A percentile compares a stretch with the other conserved stretches of the same genome.
These are phyloP conservation scores for Bipolaris gigantea DNA, from an alignment of 2,329 filamentous ascomycete species.

Conservation along the genomic window DNA sequence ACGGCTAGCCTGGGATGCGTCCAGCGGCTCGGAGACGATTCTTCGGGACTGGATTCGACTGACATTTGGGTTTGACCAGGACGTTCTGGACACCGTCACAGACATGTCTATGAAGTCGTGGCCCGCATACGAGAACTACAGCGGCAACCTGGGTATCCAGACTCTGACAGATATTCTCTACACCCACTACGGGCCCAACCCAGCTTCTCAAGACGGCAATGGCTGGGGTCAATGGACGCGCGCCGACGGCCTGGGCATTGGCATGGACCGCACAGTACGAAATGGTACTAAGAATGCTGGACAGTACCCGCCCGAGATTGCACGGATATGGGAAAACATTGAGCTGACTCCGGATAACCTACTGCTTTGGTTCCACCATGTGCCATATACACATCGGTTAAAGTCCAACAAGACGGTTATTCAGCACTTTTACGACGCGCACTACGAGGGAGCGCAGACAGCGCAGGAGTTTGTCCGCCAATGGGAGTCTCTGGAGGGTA, in stretches of 20 bases:
- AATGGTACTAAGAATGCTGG: conserved; percentile 69
- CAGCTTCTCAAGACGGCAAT: conserved; percentile 67
- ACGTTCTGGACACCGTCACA: conserved; percentile 62
- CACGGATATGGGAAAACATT: conserved; percentile 60
- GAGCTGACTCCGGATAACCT: conserved; percentile 68
- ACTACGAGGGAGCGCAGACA: conserved; percentile 61
- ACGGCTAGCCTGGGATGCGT: conserved; percentile 66
- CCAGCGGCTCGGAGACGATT: conserved; percentile 52
- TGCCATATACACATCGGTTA: conserved; percentile 65
- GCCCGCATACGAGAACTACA: conserved; percentile 72
- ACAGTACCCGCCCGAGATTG: conserved; percentile 66
- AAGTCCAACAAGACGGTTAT: conserved; percentile 68
- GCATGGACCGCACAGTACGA: conserved; percentile 70
- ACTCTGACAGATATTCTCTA: conserved; percentile 69
- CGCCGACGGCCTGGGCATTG: conserved; percentile 61
- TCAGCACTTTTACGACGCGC: conserved; percentile 67
- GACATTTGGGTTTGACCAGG: conserved; percentile 61
- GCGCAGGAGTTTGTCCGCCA: conserved; percentile 60
- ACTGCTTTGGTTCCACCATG: conserved; percentile 74
- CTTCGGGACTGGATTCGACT: conserved; percentile 69
- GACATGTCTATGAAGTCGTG: conserved; percentile 69
- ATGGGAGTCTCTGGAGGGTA: conserved; percentile 60
- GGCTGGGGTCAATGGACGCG: conserved; percentile 74
- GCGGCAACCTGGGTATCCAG: conserved; percentile 69
- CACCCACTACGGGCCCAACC: conserved; percentile 69